Base-by-base conservation (phyloP, 2,329 filamentous ascomycete genomes). In the Colletotrichum lupini region DNA sequence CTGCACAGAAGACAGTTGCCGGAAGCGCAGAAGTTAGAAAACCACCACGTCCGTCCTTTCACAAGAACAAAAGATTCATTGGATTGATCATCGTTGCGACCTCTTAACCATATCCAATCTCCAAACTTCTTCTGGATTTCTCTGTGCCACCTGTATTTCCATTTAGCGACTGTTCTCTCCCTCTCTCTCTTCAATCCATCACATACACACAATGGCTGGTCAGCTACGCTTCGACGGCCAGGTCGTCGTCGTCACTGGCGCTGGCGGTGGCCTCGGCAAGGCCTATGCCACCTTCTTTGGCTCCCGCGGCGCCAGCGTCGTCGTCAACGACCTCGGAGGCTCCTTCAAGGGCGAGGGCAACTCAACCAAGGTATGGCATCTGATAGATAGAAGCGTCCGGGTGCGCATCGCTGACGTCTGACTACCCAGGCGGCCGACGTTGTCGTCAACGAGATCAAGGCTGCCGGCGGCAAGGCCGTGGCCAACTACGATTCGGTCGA, bases 401-500 rank as follows among this genome's bases (percentile, higher is more conserved):
- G 30, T 24, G 49, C 19, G 42, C 1, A 3, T 2, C 26, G 59
- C 78, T 82, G 71, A 82, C 77, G 60, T 59, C 24, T 67, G 32
- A 55, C 46, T 55, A 61, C 26, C 30, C 75, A 96, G 93, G 92
- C 93, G 75, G 94, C 94, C 79, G 94, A 97, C 88, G 89, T 92
- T 59, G 93, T 96, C 73, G 93, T 96, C 81, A 87, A 94, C 78
- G 92, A 95, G 86, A 96, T 96, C 84, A 95, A 93, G 84, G 89
- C 92, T 81, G 93, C 92, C 66, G 97, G 97, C 83, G 97, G 97
- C 83, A 97, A 98, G 85, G 97, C 97, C 73, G 95, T 98, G 62
- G 95, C 96, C 84, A 98, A 98, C 90, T 98, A 98, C 89, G 94
- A 99, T 87, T 92, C 91, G 82, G 96, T 98, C 85, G 94, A 97